Percentiles rank a stretch among this genome's conserved stretches.
phyloP scores from a whole-genome alignment of 805 yeast genomes.

The Torulaspora microellipsoides region DNA sequence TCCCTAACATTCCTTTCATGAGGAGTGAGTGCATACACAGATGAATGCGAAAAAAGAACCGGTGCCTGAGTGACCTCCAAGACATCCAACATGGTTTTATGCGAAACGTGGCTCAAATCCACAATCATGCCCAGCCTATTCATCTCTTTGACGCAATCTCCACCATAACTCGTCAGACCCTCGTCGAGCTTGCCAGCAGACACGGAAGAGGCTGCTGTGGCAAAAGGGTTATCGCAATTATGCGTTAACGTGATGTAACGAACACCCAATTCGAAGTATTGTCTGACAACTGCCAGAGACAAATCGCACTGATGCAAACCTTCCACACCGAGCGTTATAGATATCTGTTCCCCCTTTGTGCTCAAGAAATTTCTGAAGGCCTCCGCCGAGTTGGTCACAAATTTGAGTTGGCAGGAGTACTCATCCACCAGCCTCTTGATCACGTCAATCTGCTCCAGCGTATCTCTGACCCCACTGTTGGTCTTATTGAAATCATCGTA shows the following conservation, averaged over 20 bases:
- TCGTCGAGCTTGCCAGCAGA: conserved; percentile 43
- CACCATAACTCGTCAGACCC: conserved; percentile 43
- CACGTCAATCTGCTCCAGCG: conserved; percentile 51
- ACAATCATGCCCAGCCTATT: conserved; percentile 51
- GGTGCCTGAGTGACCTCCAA: conserved; percentile 41
- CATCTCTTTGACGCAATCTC: conserved; percentile 43
- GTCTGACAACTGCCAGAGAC: conserved; percentile 46
- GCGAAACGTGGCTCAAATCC: conserved; percentile 46
- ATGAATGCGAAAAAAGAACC: conserved; percentile 47
- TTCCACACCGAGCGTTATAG: conserved; percentile 49
- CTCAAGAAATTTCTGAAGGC: conserved; percentile 36
- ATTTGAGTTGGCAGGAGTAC: conserved; percentile 38
- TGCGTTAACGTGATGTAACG: conserved; percentile 51
- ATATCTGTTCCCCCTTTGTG: conserved; percentile 33
- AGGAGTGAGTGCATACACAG: conserved; percentile 39
- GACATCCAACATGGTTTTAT: conserved; percentile 45
- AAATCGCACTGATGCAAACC: conserved; percentile 51
- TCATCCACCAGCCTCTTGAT: conserved; percentile 42
- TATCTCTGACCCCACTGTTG: conserved; percentile 46
- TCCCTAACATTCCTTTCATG: conserved; percentile 48
- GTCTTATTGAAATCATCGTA: conserved; percentile 44
- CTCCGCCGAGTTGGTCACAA: conserved; percentile 40
- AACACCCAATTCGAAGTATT: conserved; percentile 48
- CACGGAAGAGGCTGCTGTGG: conserved; percentile 49
- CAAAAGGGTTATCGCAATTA: conserved; percentile 55